Conservation (phyloP, 2,329 filamentous ascomycete species). For the Sclerotinia borealis region DNA sequence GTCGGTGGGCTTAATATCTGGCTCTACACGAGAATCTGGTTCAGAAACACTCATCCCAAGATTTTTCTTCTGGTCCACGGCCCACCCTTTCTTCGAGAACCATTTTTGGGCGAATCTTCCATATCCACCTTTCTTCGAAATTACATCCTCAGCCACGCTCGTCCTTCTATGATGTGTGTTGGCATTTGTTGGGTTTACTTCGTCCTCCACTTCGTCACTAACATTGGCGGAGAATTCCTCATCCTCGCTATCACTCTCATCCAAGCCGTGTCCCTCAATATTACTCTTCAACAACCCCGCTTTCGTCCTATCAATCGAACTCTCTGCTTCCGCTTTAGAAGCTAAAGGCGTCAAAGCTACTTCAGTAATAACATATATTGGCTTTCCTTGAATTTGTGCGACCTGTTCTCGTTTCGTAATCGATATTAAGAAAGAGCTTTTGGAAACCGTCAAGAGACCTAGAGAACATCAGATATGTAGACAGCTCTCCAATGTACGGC, state of each 20-base stretch:
- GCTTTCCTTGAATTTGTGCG: constrained; percentile 73
- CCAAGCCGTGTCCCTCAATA: constrained; percentile 27
- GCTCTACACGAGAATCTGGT: not conserved
- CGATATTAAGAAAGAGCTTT: constrained; percentile 75
- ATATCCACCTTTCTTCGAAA: constrained; percentile 74
- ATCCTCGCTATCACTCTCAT: constrained; percentile 39
- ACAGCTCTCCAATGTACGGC: not conserved
- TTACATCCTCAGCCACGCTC: constrained; percentile 83
- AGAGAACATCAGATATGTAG: constrained; percentile 11
- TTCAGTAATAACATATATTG: constrained; percentile 82
- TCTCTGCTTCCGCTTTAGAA: constrained; percentile 66
- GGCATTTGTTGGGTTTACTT: constrained; percentile 15
- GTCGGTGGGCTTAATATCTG: not conserved
- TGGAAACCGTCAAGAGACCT: constrained; percentile 83
- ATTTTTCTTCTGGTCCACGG: constrained; percentile 60
- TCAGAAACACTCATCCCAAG: constrained; percentile 58
- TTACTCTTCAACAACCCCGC: constrained; percentile 38
- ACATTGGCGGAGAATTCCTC: constrained; percentile 37
- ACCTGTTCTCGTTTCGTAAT: constrained; percentile 85
- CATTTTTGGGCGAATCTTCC: constrained; percentile 84
- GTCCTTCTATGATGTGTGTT: constrained; percentile 34
- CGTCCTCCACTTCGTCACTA: constrained; percentile 41
- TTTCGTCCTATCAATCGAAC: constrained; percentile 60
- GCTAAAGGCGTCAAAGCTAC: constrained; percentile 85
- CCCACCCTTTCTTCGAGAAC: constrained; percentile 84